phyloP scores from a whole-genome alignment of 2,329 filamentous ascomycete genomes.

The Aspergillus versicolor region DNA sequence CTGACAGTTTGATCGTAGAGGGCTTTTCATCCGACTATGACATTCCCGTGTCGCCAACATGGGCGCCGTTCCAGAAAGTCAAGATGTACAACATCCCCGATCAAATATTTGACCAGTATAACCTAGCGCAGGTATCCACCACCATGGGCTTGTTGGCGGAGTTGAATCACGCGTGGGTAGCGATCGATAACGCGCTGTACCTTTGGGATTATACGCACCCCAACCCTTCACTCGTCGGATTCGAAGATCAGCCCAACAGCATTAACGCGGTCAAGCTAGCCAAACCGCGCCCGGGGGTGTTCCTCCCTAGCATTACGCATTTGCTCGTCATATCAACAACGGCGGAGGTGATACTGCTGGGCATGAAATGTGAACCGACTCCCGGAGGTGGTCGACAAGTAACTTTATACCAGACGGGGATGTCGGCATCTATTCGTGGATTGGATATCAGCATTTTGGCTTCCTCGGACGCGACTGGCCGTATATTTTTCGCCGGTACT shows the following conservation, averaged over 20 bases:
- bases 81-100: constrained; percentile 89
- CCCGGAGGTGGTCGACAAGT: constrained; percentile 69
- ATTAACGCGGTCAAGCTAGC: constrained; percentile 91
- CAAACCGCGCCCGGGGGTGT: constrained; percentile 80
- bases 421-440: constrained; percentile 75
- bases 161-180: constrained; percentile 91
- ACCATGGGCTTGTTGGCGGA: constrained; percentile 93
- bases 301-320: constrained; percentile 80
- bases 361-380: constrained; percentile 67
- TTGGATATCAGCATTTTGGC: constrained; percentile 75
- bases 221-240: constrained; percentile 88
- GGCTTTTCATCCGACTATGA: constrained; percentile 93
- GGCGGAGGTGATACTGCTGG: constrained; percentile 81
- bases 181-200: constrained; percentile 93
- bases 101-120: constrained; percentile 88
- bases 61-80: constrained; percentile 86
- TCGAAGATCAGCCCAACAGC: constrained; percentile 81
- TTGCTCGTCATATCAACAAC: constrained; percentile 86
- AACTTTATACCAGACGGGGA: constrained; percentile 81
- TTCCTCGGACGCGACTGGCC: constrained; percentile 73
- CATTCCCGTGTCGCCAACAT: constrained; percentile 64
- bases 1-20: constrained; percentile 52
- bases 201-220: constrained; percentile 96
- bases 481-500: constrained; percentile 87
- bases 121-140: constrained; percentile 81